Evolutionary conservation across 805 yeast species (phyloP), one percentile per base, ranked within the genome.

Genomic region (Saturnispora besseyi): DNA sequence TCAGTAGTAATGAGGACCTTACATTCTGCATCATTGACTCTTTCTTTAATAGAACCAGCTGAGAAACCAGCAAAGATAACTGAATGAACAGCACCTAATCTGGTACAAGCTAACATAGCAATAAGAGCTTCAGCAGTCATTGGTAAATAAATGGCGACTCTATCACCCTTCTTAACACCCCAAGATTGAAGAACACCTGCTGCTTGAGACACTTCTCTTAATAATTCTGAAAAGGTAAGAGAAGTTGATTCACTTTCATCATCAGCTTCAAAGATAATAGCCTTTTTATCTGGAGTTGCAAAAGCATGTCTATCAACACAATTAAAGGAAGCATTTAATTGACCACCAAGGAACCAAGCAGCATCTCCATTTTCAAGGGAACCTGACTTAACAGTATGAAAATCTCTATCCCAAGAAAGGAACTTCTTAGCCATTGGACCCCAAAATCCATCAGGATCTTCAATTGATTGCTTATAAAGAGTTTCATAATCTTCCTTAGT

Each of bases 61-160:
- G 95, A 83, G 72, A 91, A 91, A 22, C 99, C 99, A 36, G 98
- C 99, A 72, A 91, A 91, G 49, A 91, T 84, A 48, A 93, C 97
- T 15, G 97, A 86, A 70, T 91, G 99, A 48, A 91, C 74, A 32
- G 99, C 99, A 65, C 99, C 99, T 51, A 91, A 72, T 72, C 99
- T 82, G 33, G 82, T 86, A 62, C 89, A 82, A 44, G 99, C 99
- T 62, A 91, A 75, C 78, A 91, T 79, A n/a, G 99, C 85, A 51
- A 93, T 80, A 54, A 93, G 74, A 21, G 97, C 96, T 71, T 90
- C 96, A 45, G 98, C 95, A 54, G 90, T 90, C 99, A 93, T 91
- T 63, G 99, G 99, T 65, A 91, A 73, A 70, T 91, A 91, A 52
- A 91, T 86, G 45, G 97, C 98, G 51, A 91, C 98, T 28, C 95